Percentiles rank a stretch among this genome's conserved stretches.
Conservation (phyloP, 768 basidiomycete genomes). For the Lentinula guzmanii region DNA sequence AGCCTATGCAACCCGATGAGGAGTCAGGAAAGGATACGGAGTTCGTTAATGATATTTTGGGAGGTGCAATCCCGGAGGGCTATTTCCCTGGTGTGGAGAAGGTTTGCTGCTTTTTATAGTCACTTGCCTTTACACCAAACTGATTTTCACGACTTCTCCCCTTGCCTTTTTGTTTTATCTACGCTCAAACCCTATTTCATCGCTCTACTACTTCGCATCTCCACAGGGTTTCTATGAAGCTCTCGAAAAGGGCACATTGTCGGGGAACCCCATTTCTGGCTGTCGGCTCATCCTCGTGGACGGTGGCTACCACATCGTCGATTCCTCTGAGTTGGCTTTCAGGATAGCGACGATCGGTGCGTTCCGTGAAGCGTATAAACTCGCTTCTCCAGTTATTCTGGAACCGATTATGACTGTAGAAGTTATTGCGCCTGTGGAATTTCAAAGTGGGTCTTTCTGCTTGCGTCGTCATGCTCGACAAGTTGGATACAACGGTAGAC, state of each 20-base stretch:
- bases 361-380: conserved; percentile 83
- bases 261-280: conserved; percentile 84
- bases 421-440: conserved; percentile 92
- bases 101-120: conserved; percentile 32
- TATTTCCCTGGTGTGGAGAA: conserved; percentile 95
- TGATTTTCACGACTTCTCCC: too few species aligned
- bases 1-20: conserved; percentile 68
- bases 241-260: conserved; percentile 81
- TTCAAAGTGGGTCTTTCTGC: conserved; percentile 60
- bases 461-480: too few species aligned
- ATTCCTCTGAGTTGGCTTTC: conserved; percentile 97
- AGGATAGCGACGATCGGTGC: conserved; percentile 85
- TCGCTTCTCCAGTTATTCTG: conserved; percentile 73
- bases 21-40: conserved; percentile 59
- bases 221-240: conserved; percentile 91
- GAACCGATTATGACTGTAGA: conserved; percentile 99
- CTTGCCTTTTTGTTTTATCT: too few species aligned
- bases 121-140: too few species aligned
- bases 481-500: background rate
- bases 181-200: background rate
- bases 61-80: conserved; percentile 84
- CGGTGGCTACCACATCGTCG: conserved; percentile 88
- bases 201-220: background rate
- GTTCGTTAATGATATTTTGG: conserved; percentile 88
- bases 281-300: conserved; percentile 86